Base-by-base conservation (phyloP, 768 basidiomycete genomes). In the Lentinus brumalis region DNA sequence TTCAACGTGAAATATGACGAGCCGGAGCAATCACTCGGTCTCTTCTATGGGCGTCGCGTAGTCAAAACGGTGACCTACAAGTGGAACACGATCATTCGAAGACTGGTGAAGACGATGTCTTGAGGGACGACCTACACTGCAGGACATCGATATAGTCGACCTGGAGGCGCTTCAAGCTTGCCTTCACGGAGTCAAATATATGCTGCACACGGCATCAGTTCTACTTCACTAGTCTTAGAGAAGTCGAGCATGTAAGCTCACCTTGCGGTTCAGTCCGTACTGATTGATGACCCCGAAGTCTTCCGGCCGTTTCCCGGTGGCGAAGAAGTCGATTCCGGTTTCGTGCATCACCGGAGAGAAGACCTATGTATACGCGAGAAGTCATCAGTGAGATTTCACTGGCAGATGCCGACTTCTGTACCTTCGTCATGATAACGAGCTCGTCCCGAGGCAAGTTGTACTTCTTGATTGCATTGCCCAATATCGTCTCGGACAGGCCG, bases 121-220 rank as follows among this genome's bases (percentile, higher is more conserved):
- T 26, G 35, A 35, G 21, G 14, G 11, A 10, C 1, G 26, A 57
- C 78, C 61, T 65, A 79, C 87, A 88, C 75, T 92, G 90, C 7
- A 91, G 73, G 1, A 92, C 73, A 67, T 92, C 92, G 66, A 93
- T 79, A 62, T 91, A 91, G 53, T 92, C 91, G 32, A 90, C 71
- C 50, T 91, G 86, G 2, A 93, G 78, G 18, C 90, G 80, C 68
- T 87, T 73, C 60, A 92, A 72, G 47, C 84, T 84, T 12, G 76
- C 74, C 44, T 61, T 61, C 14, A 61, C 60, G 16, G 57, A 55
- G 39, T 63, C 62, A 21, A 63, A 63, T 49, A 63, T 63, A 38
- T 63, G 62, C 62, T 63, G n/a, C 8, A 15, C 14, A 18, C 38
- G n/a, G 16, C 32, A 29, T 30, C 21, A n/a, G 11, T 16, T n/a